A percentile compares a stretch with the other conserved stretches of the same genome.
phyloP scores from a whole-genome alignment of 2,329 filamentous ascomycete species.

The Aspergillus sp. region DNA sequence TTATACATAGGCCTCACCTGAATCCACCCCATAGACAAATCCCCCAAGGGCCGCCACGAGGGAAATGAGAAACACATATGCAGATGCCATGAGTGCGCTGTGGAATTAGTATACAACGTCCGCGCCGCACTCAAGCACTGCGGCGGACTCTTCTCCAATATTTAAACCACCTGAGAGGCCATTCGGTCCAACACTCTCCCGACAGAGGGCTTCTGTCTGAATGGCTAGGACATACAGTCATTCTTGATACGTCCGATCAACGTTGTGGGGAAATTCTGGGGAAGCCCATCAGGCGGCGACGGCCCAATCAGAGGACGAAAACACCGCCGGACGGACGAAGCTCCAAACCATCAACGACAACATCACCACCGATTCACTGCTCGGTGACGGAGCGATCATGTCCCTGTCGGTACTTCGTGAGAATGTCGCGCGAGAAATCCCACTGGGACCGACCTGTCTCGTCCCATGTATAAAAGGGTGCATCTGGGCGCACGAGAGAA shows the following conservation, averaged over 20 bases:
- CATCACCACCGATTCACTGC: neutral
- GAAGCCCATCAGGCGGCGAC: conserved; percentile 1
- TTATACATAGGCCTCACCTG: conserved; percentile 1
- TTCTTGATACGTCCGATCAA: too few relatives aligned
- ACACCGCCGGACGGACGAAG: neutral
- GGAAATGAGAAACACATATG: conserved; percentile 10
- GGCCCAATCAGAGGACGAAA: neutral
- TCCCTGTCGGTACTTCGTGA: neutral
- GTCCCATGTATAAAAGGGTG: neutral
- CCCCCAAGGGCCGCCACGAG: conserved; percentile 14
- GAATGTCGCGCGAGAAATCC: neutral
- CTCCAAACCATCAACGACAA: too few relatives aligned
- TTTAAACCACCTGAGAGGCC: neutral
- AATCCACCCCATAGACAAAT: conserved; percentile 15
- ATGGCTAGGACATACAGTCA: too few relatives aligned
- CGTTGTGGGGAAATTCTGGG: neutral
- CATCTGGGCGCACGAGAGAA: too few relatives aligned
- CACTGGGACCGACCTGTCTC: too few relatives aligned
- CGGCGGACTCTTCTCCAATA: neutral
- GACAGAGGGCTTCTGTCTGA: neutral
- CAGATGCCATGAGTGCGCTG: conserved; percentile 4
- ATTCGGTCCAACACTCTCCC: neutral
- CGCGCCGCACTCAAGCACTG: neutral
- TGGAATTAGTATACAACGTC: neutral
- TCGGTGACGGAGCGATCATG: neutral